Conservation (phyloP, 2,329 filamentous ascomycete species). For the Graphilbum fragrans region DNA sequence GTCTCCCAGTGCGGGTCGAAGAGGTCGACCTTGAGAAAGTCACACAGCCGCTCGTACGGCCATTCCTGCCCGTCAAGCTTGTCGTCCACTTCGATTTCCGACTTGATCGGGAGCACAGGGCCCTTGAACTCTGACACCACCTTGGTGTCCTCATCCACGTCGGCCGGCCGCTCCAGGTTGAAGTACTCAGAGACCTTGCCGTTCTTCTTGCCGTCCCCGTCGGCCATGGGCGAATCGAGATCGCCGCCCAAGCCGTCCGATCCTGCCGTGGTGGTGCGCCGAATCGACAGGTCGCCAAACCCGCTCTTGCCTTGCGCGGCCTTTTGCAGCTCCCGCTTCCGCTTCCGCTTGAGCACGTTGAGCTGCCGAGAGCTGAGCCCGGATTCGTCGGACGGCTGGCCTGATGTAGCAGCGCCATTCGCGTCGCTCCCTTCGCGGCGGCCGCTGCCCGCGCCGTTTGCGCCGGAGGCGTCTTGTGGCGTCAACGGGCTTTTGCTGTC, state of each 20-base stretch:
- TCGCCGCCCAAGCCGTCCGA: constrained; percentile 53
- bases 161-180: constrained; percentile 65
- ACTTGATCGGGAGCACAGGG: constrained; percentile 66
- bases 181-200: constrained; percentile 74
- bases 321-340: constrained; percentile 79
- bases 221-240: constrained; percentile 31
- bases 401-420: background rate
- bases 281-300: constrained; percentile 72
- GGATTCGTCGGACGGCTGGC: constrained; percentile 37
- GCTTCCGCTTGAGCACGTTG: constrained; percentile 87
- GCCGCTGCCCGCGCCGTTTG: constrained; percentile 10
- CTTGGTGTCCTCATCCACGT: constrained; percentile 80
- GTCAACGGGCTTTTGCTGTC: background rate
- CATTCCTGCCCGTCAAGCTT: constrained; percentile 72
- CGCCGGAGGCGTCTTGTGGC: background rate
- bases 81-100: constrained; percentile 68
- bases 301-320: constrained; percentile 77
- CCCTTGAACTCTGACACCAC: constrained; percentile 95
- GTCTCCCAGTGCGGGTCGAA: constrained; percentile 94
- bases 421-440: background rate
- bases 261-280: constrained; percentile 46
- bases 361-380: constrained; percentile 84
- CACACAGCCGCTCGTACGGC: constrained; percentile 89
- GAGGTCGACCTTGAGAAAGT: constrained; percentile 84
- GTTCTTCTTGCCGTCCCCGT: constrained; percentile 44